Evolutionary conservation across 768 basidiomycete species (phyloP).

Genomic region (Leccinum incarnatum): DNA sequence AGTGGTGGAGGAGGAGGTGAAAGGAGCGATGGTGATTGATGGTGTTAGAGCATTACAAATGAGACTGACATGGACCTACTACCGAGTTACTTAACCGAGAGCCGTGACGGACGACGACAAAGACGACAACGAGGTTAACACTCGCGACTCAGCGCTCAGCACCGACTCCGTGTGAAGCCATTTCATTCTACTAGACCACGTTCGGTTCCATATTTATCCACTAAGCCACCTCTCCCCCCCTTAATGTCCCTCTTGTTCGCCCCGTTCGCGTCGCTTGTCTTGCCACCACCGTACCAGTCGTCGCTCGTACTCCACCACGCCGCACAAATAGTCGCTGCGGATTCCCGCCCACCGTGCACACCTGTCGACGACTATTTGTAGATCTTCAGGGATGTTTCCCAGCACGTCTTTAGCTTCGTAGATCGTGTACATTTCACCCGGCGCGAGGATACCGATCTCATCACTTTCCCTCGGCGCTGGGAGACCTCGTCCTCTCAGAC

Average conservation of each 20-base stretch:
- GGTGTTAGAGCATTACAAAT: slow-evolving; percentile 36
- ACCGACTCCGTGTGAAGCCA: slow-evolving; percentile 12
- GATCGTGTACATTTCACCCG: slow-evolving; percentile 62
- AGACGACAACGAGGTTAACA: slow-evolving; percentile 8
- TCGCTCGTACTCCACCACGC: slow-evolving; percentile 67
- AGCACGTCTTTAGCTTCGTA: slow-evolving; percentile 66
- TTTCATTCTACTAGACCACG: not conserved
- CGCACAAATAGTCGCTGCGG: slow-evolving; percentile 46
- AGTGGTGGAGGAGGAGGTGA: slow-evolving; percentile 19
- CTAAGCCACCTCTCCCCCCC: not conserved
- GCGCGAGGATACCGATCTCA: slow-evolving; percentile 30
- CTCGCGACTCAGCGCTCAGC: slow-evolving; percentile 1
- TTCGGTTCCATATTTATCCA: not conserved
- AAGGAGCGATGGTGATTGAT: slow-evolving; percentile 19
- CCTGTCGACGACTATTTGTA: slow-evolving; percentile 47
- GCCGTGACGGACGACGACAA: slow-evolving; percentile 1
- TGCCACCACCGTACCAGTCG: slow-evolving; percentile 54
- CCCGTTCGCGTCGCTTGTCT: slow-evolving; percentile 19
- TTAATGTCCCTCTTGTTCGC: slow-evolving; percentile 15
- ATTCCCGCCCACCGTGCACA: slow-evolving; percentile 59
- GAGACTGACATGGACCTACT: slow-evolving; percentile 24
- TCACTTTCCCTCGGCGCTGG: slow-evolving; percentile 9
- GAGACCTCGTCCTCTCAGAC: slow-evolving; percentile 7
- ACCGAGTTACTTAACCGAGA: slow-evolving; percentile 21
- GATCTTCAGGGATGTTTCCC: slow-evolving; percentile 54